phyloP scores from a whole-genome alignment of 768 basidiomycete species.

The Lactarius indigo region DNA sequence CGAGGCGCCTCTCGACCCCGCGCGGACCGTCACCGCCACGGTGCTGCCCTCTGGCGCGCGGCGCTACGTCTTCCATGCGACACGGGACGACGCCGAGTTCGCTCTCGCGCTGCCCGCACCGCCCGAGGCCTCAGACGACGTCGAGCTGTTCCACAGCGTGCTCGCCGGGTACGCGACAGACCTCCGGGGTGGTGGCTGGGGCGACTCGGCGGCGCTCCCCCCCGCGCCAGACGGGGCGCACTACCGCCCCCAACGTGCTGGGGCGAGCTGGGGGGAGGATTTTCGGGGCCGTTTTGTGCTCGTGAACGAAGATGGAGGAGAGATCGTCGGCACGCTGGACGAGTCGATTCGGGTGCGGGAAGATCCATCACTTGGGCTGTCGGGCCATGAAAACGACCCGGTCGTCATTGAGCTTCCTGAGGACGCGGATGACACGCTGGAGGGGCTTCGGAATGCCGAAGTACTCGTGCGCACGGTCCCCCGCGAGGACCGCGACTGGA shows the following conservation, averaged over 20 bases:
- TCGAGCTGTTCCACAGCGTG: conserved; percentile 25
- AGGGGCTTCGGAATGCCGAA: conserved; percentile 14
- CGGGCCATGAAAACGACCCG: conserved; percentile 18
- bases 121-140: conserved; percentile 3
- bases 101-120: conserved; percentile 15
- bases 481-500: conserved; percentile 25
- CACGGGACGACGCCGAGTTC: conserved; percentile 22
- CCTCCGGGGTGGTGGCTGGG: conserved; percentile 3
- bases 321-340: conserved; percentile 24
- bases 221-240: neutral
- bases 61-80: conserved; percentile 23
- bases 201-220: neutral
- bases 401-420: conserved; percentile 26
- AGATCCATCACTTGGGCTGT: conserved; percentile 22
- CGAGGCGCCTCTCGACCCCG: conserved; percentile 24
- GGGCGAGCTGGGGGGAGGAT: conserved; percentile 4
- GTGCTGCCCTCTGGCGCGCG: conserved; percentile 12
- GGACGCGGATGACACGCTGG: conserved; percentile 10
- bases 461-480: conserved; percentile 26
- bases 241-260: neutral
- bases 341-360: conserved; percentile 18
- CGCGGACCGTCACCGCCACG: conserved; percentile 15
- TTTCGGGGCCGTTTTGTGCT: conserved; percentile 27
- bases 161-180: conserved; percentile 21
- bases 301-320: conserved; percentile 22